Evolutionary conservation across 768 basidiomycete genomes (phyloP).

Genomic region (Rhodotorula babjevae): DNA sequence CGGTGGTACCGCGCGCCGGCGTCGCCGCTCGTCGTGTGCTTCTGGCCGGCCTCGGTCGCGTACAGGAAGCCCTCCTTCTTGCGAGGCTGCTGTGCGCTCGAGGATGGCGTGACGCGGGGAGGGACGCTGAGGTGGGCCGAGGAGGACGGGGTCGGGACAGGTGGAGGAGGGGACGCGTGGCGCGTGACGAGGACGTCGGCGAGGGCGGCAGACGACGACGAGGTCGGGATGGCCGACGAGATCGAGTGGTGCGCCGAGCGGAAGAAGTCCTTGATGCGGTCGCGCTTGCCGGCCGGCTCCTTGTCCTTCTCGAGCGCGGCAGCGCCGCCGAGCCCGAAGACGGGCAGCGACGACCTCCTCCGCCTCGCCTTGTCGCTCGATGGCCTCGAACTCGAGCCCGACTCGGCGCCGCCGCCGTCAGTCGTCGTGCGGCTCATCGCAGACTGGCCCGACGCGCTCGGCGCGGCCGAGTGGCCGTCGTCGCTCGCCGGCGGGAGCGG

Average conservation of each 20-base stretch:
- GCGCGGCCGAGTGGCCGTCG: not conserved
- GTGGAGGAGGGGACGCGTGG: not conserved
- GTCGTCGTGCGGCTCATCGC: not conserved
- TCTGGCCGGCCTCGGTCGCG: conserved; percentile 27
- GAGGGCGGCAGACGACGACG: conserved; percentile 8
- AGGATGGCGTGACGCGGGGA: not conserved
- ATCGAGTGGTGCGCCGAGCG: conserved; percentile 8
- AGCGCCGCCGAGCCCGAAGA: not conserved
- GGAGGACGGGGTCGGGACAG: not conserved
- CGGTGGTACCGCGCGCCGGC: conserved; percentile 27
- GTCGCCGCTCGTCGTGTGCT: conserved; percentile 31
- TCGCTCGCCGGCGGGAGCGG: not conserved
- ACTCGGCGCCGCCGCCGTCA: not conserved
- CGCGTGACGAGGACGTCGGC: not conserved
- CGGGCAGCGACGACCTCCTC: conserved; percentile 1
- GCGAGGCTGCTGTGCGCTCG: conserved; percentile 1
- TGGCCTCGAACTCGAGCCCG: not conserved
- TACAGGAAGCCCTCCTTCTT: conserved; percentile 39
- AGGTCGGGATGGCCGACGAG: conserved; percentile 15
- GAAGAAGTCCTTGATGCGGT: conserved; percentile 31
- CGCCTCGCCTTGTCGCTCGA: not conserved
- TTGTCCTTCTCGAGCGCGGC: not conserved
- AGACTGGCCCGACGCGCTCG: not conserved
- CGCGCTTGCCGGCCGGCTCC: conserved; percentile 4
- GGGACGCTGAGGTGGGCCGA: not conserved